phyloP scores from a whole-genome alignment of 148 eudicot genomes.

The Chenopodium suecicum region DNA sequence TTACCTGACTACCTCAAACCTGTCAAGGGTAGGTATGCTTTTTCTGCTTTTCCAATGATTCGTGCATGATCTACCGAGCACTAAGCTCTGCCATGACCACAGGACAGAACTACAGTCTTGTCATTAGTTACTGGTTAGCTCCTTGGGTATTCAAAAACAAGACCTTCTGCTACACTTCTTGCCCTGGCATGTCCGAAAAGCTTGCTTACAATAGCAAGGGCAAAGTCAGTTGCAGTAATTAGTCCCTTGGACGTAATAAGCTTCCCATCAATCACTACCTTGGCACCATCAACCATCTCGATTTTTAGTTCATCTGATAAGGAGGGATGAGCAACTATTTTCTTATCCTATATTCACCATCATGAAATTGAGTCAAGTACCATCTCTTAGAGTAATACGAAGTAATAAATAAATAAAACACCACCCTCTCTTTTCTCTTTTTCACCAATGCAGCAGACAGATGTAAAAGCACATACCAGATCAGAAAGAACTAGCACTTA shows the following conservation, averaged over 20 bases:
- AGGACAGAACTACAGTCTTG: background rate
- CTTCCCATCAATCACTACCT: conserved; percentile 84
- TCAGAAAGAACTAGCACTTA: conserved; percentile 26
- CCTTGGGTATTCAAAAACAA: conserved; percentile 72
- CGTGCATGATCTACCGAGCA: background rate
- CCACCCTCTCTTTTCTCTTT: background rate
- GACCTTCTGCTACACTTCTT: conserved; percentile 93
- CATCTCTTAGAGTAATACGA: background rate
- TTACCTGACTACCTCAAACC: background rate
- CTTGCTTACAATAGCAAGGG: conserved; percentile 81
- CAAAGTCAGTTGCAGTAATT: conserved; percentile 55
- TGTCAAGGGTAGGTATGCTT: background rate
- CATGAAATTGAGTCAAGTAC: conserved; percentile 11
- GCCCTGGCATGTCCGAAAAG: conserved; percentile 82
- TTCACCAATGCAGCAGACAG: background rate
- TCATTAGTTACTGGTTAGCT: conserved; percentile 19
- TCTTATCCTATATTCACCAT: conserved; percentile 52
- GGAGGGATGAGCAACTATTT: conserved; percentile 54
- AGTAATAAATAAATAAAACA: no score
- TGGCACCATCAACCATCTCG: conserved; percentile 39
- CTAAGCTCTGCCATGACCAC: background rate
- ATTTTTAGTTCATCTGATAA: conserved; percentile 32
- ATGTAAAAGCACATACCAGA: background rate
- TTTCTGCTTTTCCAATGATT: background rate
- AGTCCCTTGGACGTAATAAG: conserved; percentile 80